phyloP scores from a whole-genome alignment of 2,329 filamentous ascomycete species.

The Grosmannia clavigera region DNA sequence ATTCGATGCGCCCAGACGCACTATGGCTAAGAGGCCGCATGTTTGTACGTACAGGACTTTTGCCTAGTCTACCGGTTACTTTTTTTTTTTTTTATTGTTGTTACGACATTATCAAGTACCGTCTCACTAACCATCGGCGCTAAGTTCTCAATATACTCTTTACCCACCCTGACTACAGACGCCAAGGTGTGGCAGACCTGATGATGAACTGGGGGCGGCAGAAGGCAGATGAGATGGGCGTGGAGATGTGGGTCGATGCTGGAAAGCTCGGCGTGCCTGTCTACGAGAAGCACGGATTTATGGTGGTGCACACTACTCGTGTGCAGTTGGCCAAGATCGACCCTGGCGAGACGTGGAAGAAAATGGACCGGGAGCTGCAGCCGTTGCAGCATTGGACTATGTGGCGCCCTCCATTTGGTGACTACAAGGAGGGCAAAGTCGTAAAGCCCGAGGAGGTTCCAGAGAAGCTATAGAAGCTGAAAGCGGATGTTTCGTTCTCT shows the following conservation, averaged over 20 bases:
- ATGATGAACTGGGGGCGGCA: not conserved
- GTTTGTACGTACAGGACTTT: not conserved
- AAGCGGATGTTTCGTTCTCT: too few species aligned
- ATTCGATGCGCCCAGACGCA: not conserved
- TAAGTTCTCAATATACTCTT: slow-evolving; percentile 1
- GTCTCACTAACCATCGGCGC: not conserved
- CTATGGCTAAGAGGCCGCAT: not conserved
- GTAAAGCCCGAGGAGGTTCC: not conserved
- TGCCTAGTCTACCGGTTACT: too few species aligned
- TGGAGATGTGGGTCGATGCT: not conserved
- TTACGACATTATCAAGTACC: too few species aligned
- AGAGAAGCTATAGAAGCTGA: not conserved
- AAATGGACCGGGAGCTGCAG: not conserved
- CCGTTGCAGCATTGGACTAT: not conserved
- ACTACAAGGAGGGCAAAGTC: not conserved
- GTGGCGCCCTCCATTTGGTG: not conserved
- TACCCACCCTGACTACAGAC: slow-evolving; percentile 1
- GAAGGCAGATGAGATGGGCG: slow-evolving; percentile 1
- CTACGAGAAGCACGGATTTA: slow-evolving; percentile 1
- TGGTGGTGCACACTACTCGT: not conserved
- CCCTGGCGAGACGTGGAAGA: not conserved
- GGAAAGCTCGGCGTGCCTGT: not conserved
- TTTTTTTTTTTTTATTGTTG: too few species aligned
- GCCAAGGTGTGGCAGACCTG: not conserved
- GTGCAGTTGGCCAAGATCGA: not conserved